phyloP scores from a whole-genome alignment of 768 basidiomycete genomes.

The Bullera alba region DNA sequence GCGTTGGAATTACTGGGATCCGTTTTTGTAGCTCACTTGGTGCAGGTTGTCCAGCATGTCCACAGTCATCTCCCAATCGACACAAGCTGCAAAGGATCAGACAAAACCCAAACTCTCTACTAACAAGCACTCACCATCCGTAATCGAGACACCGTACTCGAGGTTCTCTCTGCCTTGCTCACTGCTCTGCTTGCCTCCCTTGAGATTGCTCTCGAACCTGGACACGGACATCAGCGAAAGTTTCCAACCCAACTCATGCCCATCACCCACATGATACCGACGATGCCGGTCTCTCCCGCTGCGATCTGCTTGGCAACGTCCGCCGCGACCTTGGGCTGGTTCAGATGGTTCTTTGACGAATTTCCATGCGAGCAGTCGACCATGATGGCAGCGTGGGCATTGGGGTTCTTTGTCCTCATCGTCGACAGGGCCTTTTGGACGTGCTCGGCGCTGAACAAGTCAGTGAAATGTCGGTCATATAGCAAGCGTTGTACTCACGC shows the following conservation, averaged over 20 bases:
- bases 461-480: not conserved
- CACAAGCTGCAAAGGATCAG: conserved; percentile 53
- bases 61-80: conserved; percentile 73
- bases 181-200: conserved; percentile 45
- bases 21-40: conserved; percentile 12
- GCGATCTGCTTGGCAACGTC: conserved; percentile 62
- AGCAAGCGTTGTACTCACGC: conserved; percentile 38
- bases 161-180: conserved; percentile 34
- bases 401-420: conserved; percentile 32
- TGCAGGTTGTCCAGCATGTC: conserved; percentile 42
- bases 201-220: conserved; percentile 89
- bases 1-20: not conserved
- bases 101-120: not conserved
- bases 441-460: conserved; percentile 26
- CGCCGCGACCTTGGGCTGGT: conserved; percentile 80
- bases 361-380: conserved; percentile 97
- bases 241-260: not conserved
- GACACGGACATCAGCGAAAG: not conserved
- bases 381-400: conserved; percentile 55
- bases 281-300: conserved; percentile 30
- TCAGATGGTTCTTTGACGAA: conserved; percentile 81
- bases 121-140: conserved; percentile 32
- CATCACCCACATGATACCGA: conserved; percentile 31
- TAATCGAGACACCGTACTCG: conserved; percentile 49
- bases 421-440: conserved; percentile 34